Conservation (phyloP, 176 grass and related monocot genomes). For the Puccinellia tenuiflora region DNA sequence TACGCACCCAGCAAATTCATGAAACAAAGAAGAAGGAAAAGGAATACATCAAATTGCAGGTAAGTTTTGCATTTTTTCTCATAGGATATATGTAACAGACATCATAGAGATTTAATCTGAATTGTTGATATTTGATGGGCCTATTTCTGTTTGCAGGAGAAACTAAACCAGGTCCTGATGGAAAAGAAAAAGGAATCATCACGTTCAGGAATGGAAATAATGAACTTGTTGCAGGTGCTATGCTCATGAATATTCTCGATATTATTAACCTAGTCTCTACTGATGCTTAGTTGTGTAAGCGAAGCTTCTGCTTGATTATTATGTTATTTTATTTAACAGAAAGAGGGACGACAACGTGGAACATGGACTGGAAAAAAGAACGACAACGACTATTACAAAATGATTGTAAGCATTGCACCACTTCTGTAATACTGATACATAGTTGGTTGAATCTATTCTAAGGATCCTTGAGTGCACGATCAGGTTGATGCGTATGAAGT, state of each 20-base stretch:
- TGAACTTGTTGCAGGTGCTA: constrained; percentile 90
- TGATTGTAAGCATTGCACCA: constrained; percentile 70
- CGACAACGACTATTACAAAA: constrained; percentile 94
- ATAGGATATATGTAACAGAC: neutral
- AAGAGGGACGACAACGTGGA: constrained; percentile 90
- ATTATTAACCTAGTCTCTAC: neutral
- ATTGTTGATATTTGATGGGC: neutral
- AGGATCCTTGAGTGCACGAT: constrained; percentile 6
- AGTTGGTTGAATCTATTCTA: constrained; percentile 21
- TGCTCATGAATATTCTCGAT: constrained; percentile 13
- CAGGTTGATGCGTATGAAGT: constrained; percentile 98
- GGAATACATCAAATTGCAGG: constrained; percentile 97
- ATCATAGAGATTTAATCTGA: neutral
- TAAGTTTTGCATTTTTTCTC: constrained; percentile 23
- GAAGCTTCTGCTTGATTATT: neutral
- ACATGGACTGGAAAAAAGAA: constrained; percentile 99
- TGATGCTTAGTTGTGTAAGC: neutral
- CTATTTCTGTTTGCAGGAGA: constrained; percentile 57
- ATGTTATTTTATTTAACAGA: constrained; percentile 49
- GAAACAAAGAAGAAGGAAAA: constrained; percentile 99
- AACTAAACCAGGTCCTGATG: constrained; percentile 83
- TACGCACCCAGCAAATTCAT: constrained; percentile 94
- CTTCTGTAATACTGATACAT: neutral
- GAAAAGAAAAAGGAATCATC: constrained; percentile 99
- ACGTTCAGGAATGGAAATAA: constrained; percentile 97